Conservation (phyloP, 495 filamentous ascomycete species). For the Lichenothelia convexa region DNA sequence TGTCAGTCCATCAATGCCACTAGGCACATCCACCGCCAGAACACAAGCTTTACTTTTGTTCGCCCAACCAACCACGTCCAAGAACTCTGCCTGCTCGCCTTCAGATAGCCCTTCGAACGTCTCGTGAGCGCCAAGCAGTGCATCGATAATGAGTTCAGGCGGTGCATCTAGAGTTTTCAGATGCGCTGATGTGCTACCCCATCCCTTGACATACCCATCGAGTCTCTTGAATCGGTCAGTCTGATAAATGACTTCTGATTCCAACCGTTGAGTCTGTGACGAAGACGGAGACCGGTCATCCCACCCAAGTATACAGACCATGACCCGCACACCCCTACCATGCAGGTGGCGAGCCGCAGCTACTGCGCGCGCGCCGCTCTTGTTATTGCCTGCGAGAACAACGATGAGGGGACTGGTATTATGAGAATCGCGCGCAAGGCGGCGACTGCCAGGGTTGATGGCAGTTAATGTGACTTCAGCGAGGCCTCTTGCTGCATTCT, state of each 20-base stretch:
- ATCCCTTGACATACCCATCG: slow-evolving; percentile 41
- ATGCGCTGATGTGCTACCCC: slow-evolving; percentile 18
- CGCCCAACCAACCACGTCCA: slow-evolving; percentile 70
- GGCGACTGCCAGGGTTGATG: slow-evolving; percentile 22
- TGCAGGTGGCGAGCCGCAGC: slow-evolving; percentile 74
- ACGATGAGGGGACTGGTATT: slow-evolving; percentile 47
- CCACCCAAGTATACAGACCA: slow-evolving; percentile 66
- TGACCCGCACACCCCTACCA: slow-evolving; percentile 57
- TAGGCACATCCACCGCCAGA: slow-evolving; percentile 71
- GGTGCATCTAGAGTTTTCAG: slow-evolving; percentile 39
- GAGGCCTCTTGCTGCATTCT: slow-evolving; percentile 77
- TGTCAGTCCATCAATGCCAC: slow-evolving; percentile 60
- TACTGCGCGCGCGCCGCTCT: slow-evolving; percentile 64
- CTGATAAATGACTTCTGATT: too few species aligned
- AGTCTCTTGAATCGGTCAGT: slow-evolving; percentile 57
- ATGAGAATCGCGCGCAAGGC: slow-evolving; percentile 24
- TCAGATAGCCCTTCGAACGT: slow-evolving; percentile 67
- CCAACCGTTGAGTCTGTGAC: neutral
- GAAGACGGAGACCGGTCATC: slow-evolving; percentile 29
- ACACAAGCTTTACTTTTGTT: slow-evolving; percentile 63
- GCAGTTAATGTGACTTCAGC: slow-evolving; percentile 58
- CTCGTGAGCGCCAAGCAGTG: slow-evolving; percentile 64
- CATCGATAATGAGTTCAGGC: slow-evolving; percentile 74
- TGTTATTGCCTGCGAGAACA: slow-evolving; percentile 75
- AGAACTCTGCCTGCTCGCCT: slow-evolving; percentile 65